Conservation (phyloP, 768 basidiomycete species). For the Lactifluus hygrophoroides region DNA sequence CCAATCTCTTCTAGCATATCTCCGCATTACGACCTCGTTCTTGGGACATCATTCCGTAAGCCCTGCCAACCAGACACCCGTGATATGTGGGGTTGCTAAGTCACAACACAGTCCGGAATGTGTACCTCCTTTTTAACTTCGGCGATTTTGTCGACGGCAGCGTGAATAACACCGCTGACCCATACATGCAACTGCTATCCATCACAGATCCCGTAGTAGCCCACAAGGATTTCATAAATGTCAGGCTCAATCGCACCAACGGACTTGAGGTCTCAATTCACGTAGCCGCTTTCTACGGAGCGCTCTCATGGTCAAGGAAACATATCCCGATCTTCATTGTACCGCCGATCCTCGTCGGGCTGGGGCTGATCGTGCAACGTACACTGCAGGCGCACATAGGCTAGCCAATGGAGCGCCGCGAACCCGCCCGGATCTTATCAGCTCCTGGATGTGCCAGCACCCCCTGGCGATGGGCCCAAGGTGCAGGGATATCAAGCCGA, state of each 20-base stretch:
- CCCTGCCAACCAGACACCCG: not conserved
- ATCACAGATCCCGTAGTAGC: too few relatives aligned
- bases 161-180: too few relatives aligned
- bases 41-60: conserved; percentile 33
- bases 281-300: too few relatives aligned
- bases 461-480: not conserved
- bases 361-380: not conserved
- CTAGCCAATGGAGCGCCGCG: not conserved
- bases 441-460: not conserved
- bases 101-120: conserved; percentile 33
- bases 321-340: conserved; percentile 3
- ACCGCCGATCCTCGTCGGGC: not conserved
- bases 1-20: conserved; percentile 23
- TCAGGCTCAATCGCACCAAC: conserved; percentile 40
- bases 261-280: conserved; percentile 28
- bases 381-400: not conserved
- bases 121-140: conserved; percentile 32
- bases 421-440: conserved; percentile 1
- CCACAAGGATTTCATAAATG: conserved; percentile 45
- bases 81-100: not conserved
- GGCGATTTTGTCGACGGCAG: too few relatives aligned
- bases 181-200: too few relatives aligned
- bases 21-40: conserved; percentile 27
- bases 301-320: not conserved
- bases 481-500: not conserved